Base-by-base conservation (phyloP, 805 yeast species). In the Metschnikowia vanudenii region DNA sequence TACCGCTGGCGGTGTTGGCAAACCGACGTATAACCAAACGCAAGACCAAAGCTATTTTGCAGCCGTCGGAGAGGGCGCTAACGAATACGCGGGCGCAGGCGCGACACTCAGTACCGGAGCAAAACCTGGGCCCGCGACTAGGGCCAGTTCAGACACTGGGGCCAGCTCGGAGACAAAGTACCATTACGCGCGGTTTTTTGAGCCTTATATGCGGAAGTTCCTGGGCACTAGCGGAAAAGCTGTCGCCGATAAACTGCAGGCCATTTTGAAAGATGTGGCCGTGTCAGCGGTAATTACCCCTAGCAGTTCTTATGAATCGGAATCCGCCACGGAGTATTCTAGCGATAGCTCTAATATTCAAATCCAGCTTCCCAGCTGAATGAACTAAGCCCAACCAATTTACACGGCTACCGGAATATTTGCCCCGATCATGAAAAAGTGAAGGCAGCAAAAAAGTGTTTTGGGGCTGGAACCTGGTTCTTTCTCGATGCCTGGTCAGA, bases 331-430 rank as follows among this genome's bases (percentile, higher is more conserved):
- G 22, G 50, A 45, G 33, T 44, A 20, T 50, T 60, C 38, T 55
- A 67, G 58, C 37, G 63, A 59, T 41, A 54, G 60, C 41, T 59
- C 53, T 49, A 63, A 59, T 40, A 63, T 66, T 22, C 67, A 61
- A 47, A 65, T 65, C 46, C 65, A 65, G 51, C 55, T 59, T 41
- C 54, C 68, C 34, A 43, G 26, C 14, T 48, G 11, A 16, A 32
- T 9, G 4, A 4, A 5, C 14, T 11, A n/a, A n/a, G n/a, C n/a
- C n/a, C n/a, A n/a, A n/a, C n/a, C n/a, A n/a, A n/a, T n/a, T n/a
- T n/a, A n/a, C n/a, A n/a, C n/a, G n/a, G n/a, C n/a, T n/a, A n/a
- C 11, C 14, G 19, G 4, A 12, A 29, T 12, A 6, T 29, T 29
- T 13, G 6, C 13, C 32, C 32, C 32, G 32, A 10, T 11, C 13